Evolutionary conservation across 2,329 filamentous ascomycete species (phyloP).

Genomic region (Neonectria coccinea): DNA sequence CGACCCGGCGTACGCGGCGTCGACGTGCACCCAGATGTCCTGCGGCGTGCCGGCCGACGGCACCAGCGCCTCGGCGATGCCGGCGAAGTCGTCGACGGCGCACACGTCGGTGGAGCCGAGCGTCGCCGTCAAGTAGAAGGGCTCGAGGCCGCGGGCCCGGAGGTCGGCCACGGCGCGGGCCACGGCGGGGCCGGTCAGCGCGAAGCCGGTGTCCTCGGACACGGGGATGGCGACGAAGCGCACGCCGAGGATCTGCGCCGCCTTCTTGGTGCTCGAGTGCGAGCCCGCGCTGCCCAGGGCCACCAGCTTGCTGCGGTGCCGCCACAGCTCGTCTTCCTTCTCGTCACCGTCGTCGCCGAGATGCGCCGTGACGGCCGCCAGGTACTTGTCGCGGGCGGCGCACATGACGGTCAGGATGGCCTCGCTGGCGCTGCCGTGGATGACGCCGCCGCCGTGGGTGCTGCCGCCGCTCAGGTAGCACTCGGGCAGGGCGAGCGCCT

Average conservation of each 20-base stretch:
- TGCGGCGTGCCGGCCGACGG: conserved; percentile 48
- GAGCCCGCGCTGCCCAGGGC: conserved; percentile 83
- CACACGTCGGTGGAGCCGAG: conserved; percentile 91
- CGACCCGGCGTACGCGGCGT: conserved; percentile 91
- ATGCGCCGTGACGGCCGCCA: conserved; percentile 69
- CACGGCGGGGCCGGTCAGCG: conserved; percentile 75
- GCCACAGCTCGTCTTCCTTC: conserved; percentile 77
- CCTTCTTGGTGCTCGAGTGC: conserved; percentile 89
- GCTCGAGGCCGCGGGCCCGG: conserved; percentile 76
- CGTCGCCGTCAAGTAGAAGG: conserved; percentile 87
- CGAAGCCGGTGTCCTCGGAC: conserved; percentile 71
- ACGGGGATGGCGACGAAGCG: conserved; percentile 79
- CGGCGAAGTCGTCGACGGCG: conserved; percentile 83
- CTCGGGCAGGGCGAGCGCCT: conserved; percentile 77
- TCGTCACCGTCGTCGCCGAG: conserved; percentile 64
- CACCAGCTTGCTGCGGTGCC: conserved; percentile 69
- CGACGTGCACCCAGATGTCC: conserved; percentile 90
- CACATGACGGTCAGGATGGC: conserved; percentile 88
- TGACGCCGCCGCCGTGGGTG: conserved; percentile 86
- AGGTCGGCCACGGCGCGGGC: conserved; percentile 72
- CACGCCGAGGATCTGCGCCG: conserved; percentile 86
- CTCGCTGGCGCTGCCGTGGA: conserved; percentile 91
- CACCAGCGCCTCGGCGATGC: conserved; percentile 68
- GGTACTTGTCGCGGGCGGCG: conserved; percentile 84
- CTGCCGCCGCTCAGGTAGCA: conserved; percentile 79